Conservation (phyloP, 73 alveolate genomes). For the Paramecium sonneborni region DNA sequence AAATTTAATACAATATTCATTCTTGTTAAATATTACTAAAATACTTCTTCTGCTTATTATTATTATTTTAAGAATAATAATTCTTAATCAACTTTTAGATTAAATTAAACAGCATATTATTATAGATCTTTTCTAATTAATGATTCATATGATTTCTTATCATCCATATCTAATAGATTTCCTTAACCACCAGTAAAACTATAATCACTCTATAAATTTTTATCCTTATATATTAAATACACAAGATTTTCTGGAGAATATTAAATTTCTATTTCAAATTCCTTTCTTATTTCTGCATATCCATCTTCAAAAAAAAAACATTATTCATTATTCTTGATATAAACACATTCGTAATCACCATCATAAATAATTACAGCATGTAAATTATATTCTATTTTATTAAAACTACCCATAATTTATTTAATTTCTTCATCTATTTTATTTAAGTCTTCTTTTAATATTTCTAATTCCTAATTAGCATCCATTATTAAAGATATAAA, state of each 20-base stretch:
- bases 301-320: conserved; percentile 40
- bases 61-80: not conserved
- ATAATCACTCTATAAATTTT: not conserved
- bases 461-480: not conserved
- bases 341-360: conserved; percentile 38
- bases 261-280: not conserved
- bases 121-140: conserved; percentile 1
- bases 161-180: conserved; percentile 16
- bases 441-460: not conserved
- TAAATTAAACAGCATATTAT: not conserved
- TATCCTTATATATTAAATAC: not conserved
- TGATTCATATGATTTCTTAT: not conserved
- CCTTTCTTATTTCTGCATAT: not conserved
- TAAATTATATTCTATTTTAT: not conserved
- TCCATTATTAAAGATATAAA: not conserved
- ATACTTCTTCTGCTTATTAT: conserved; percentile 42
- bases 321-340: not conserved
- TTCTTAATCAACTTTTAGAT: conserved; percentile 14
- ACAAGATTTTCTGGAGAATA: not conserved
- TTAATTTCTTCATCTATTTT: not conserved
- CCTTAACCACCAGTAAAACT: conserved; percentile 2
- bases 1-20: not conserved
- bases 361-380: conserved; percentile 13
- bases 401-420: not conserved
- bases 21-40: not conserved